These are phyloP conservation scores for Striga asiatica DNA, from an alignment of 257 asterid genomes.

Conservation along the genomic window DNA sequence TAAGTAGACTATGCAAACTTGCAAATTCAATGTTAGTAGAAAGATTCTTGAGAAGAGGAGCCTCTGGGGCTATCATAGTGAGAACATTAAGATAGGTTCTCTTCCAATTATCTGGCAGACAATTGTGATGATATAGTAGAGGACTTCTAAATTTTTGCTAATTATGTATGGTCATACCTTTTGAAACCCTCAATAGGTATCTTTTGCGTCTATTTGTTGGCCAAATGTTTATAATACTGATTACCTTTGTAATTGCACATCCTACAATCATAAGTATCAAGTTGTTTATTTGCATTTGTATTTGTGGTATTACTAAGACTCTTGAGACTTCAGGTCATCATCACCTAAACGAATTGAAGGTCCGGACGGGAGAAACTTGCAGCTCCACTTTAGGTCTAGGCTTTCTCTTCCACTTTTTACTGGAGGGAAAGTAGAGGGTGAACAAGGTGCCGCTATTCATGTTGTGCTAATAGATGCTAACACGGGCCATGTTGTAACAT, in stretches of 20 bases:
- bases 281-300: background rate
- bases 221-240: too few relatives aligned
- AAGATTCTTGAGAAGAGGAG: too few relatives aligned
- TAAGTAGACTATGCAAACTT: too few relatives aligned
- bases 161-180: too few relatives aligned
- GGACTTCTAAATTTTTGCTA: too few relatives aligned
- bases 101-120: too few relatives aligned
- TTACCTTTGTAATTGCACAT: background rate
- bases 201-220: too few relatives aligned
- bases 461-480: slow-evolving; percentile 64
- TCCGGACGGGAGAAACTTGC: slow-evolving; percentile 82
- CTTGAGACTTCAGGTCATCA: slow-evolving; percentile 45
- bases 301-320: slow-evolving; percentile 7
- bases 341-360: slow-evolving; percentile 77
- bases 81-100: too few relatives aligned
- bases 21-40: too few relatives aligned
- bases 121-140: too few relatives aligned
- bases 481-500: slow-evolving; percentile 65
- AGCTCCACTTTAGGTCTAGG: slow-evolving; percentile 74
- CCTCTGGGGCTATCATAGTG: too few relatives aligned
- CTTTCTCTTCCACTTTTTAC: slow-evolving; percentile 93
- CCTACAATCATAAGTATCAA: background rate
- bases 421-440: slow-evolving; percentile 96
- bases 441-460: slow-evolving; percentile 90
- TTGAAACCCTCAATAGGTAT: too few relatives aligned